A percentile compares a stretch with the other conserved stretches of the same genome.
These are phyloP conservation scores for Trichoderma atrobrunneum DNA, from an alignment of 2,329 filamentous ascomycete species.

Conservation along the genomic window DNA sequence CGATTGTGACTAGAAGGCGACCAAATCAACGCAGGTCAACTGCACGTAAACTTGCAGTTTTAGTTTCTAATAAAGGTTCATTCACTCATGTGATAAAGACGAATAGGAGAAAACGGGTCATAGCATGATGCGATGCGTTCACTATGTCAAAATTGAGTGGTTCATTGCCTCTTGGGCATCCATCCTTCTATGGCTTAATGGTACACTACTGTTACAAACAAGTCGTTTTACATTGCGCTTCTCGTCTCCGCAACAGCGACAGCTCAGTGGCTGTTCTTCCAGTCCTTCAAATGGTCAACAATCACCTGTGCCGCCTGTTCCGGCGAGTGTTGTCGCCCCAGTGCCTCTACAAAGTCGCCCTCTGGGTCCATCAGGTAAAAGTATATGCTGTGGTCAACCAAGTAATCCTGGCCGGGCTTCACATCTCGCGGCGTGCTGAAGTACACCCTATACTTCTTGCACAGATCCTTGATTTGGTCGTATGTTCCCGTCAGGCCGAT, in stretches of 20 bases:
- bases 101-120: background rate
- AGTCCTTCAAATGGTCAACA: slow-evolving; percentile 74
- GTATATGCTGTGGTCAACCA: slow-evolving; percentile 99
- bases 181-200: slow-evolving; percentile 13
- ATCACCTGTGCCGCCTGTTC: slow-evolving; percentile 83
- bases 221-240: background rate
- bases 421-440: slow-evolving; percentile 90
- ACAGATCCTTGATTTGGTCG: slow-evolving; percentile 88
- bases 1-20: background rate
- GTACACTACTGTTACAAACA: slow-evolving; percentile 21
- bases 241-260: background rate
- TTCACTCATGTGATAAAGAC: background rate
- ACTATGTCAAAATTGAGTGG: slow-evolving; percentile 21
- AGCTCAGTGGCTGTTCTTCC: slow-evolving; percentile 27
- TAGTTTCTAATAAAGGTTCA: background rate
- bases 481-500: slow-evolving; percentile 90
- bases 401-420: slow-evolving; percentile 89
- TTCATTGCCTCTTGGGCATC: slow-evolving; percentile 3
- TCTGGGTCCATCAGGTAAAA: slow-evolving; percentile 99
- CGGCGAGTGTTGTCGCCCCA: slow-evolving; percentile 90
- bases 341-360: slow-evolving; percentile 95
- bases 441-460: slow-evolving; percentile 95
- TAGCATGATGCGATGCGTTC: background rate
- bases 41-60: background rate
- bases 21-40: background rate